phyloP scores from a whole-genome alignment of 805 yeast genomes.

The Saturnispora sanitii region DNA sequence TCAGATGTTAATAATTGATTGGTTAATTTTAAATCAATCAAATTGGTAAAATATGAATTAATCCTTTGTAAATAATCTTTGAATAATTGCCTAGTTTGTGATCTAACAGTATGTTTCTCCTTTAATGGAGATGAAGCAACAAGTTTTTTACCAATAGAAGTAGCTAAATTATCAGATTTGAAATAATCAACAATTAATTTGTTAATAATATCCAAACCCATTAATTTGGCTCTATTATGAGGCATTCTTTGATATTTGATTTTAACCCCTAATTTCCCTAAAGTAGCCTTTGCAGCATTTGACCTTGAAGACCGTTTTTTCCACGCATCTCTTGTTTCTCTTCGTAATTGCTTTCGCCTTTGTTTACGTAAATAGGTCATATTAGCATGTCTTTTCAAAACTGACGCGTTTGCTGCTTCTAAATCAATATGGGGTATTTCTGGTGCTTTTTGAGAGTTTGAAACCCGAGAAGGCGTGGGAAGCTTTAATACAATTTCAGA shows the following conservation, averaged over 20 bases:
- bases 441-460: background rate
- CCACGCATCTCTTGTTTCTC: background rate
- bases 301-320: constrained; percentile 9
- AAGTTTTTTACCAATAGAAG: constrained; percentile 4
- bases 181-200: constrained; percentile 25
- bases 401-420: background rate
- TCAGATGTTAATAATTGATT: constrained; percentile 27
- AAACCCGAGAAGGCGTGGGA: too few relatives aligned
- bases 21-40: constrained; percentile 29
- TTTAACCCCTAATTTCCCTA: constrained; percentile 11
- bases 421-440: background rate
- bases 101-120: background rate
- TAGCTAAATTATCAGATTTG: constrained; percentile 13
- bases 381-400: background rate
- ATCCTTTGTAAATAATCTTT: constrained; percentile 18
- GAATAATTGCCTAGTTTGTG: constrained; percentile 10
- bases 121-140: background rate
- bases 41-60: constrained; percentile 22
- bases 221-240: constrained; percentile 21
- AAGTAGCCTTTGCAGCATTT: constrained; percentile 2
- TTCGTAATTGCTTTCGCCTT: background rate
- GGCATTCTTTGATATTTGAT: constrained; percentile 22
- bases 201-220: constrained; percentile 26
- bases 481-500: background rate
- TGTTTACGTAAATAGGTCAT: background rate